phyloP scores from a whole-genome alignment of 345 rosid genomes.

The Populus simonii region DNA sequence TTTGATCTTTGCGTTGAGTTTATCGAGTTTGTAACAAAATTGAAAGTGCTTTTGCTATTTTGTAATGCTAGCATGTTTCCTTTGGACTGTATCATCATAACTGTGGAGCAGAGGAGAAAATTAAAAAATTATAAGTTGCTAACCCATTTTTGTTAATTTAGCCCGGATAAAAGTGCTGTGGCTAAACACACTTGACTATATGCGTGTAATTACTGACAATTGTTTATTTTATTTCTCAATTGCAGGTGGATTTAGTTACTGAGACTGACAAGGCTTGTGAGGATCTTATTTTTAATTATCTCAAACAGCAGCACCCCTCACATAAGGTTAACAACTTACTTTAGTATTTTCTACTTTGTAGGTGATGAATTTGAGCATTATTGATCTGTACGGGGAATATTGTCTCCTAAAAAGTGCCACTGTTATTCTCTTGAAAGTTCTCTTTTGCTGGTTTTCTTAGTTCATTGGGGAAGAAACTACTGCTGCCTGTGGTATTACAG shows the following conservation, averaged over 20 bases:
- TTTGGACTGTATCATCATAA: background rate
- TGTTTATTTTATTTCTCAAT: background rate
- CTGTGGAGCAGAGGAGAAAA: background rate
- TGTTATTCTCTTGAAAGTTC: background rate
- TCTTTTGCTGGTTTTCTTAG: slow-evolving; percentile 31
- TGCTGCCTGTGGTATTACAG: slow-evolving; percentile 70
- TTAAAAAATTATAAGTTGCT: background rate
- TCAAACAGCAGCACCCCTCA: slow-evolving; percentile 55
- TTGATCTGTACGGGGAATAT: background rate
- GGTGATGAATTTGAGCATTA: background rate
- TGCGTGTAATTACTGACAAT: background rate
- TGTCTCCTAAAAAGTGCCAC: background rate
- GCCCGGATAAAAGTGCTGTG: background rate
- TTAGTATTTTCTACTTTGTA: background rate
- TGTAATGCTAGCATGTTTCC: background rate
- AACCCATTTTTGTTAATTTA: background rate
- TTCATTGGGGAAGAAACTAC: slow-evolving; percentile 98
- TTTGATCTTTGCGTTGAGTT: background rate
- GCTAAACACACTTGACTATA: background rate
- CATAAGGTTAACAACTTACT: slow-evolving; percentile 53
- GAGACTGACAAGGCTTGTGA: slow-evolving; percentile 98
- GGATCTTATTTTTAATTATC: slow-evolving; percentile 78
- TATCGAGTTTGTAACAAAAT: background rate
- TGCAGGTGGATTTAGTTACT: slow-evolving; percentile 92
- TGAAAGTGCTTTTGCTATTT: background rate